Conservation (phyloP, 2,329 filamentous ascomycete genomes). For the Metarhizium sp. region DNA sequence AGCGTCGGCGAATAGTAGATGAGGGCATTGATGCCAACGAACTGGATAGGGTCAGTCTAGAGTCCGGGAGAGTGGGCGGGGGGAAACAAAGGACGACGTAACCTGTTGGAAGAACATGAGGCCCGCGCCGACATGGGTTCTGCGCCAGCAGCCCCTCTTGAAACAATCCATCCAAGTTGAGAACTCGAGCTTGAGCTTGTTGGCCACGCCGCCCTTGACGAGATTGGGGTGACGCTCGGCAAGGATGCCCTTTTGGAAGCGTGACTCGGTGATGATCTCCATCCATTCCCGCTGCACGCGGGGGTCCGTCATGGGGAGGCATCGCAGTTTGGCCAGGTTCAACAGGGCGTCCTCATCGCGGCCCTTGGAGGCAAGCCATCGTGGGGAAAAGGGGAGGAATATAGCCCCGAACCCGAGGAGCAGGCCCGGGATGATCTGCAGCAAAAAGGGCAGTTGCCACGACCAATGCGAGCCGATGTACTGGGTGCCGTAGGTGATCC, state of each 20-base stretch:
- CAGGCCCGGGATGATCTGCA: slow-evolving; percentile 19
- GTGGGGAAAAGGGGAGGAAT: slow-evolving; percentile 17
- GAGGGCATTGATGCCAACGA: slow-evolving; percentile 29
- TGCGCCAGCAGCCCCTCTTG: slow-evolving; percentile 35
- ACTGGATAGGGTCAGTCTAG: slow-evolving; percentile 5
- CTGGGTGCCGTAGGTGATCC: slow-evolving; percentile 21
- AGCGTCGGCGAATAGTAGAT: slow-evolving; percentile 52
- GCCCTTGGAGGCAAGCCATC: slow-evolving; percentile 17
- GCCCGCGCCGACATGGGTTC: slow-evolving; percentile 34
- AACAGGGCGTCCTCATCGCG: slow-evolving; percentile 15
- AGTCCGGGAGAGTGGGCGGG: neutral
- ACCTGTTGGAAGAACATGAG: slow-evolving; percentile 52
- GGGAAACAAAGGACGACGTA: slow-evolving; percentile 2
- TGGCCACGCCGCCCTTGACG: slow-evolving; percentile 22
- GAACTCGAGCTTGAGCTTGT: slow-evolving; percentile 35
- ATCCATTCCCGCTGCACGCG: slow-evolving; percentile 15
- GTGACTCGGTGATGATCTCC: slow-evolving; percentile 16
- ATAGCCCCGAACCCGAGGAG: slow-evolving; percentile 15
- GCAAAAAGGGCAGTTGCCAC: slow-evolving; percentile 20
- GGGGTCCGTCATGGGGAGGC: slow-evolving; percentile 12
- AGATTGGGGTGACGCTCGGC: slow-evolving; percentile 22
- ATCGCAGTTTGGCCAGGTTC: slow-evolving; percentile 14
- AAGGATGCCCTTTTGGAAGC: slow-evolving; percentile 17
- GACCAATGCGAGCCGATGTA: slow-evolving; percentile 16
- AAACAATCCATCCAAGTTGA: slow-evolving; percentile 41